Evolutionary conservation across 1,139 yeast species (phyloP), one percentile per base, ranked within the genome.

Genomic region (Lodderomyces elongisporus): DNA sequence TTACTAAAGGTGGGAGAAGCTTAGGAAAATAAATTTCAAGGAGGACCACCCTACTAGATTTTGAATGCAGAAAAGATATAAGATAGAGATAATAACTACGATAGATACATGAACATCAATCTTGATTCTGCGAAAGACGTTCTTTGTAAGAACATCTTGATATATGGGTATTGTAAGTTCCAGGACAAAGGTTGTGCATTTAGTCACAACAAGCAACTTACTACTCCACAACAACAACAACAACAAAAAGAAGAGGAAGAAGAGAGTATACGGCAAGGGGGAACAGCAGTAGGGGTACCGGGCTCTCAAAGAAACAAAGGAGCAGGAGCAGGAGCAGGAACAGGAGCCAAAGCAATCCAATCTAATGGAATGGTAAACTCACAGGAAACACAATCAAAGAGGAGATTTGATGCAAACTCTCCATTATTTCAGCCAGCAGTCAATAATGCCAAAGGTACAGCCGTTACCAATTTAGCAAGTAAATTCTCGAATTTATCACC

Each of bases 121-220:
- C 54, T 62, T 33, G 73, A 67, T 36, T 53, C 66, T 66, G 89
- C 93, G 5, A 79, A 75, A 56, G 85, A 81, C 45, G 81, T 87
- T 25, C 88, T 84, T 39, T 87, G 96, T 60, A 74, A 91, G 54
- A 87, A 87, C 52, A 79, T 87, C 38, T 74, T 81, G 34, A 85
- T 85, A 31, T 88, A 85, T 60, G 96, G 96, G 7, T 85, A 74
- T 49, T 88, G 96, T 65, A 85, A 85, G 56, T 87, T 75, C 60
- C 91, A 85, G 46, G 84, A 84, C 47, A 87, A 85, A 51, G 95
- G 96, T 14, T 87, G 96, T 54, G 84, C 83, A 3, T 87, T 85
- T 54, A 78, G 77, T 36, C 96, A 87, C 49, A 77, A 74, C 31
- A 48, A 48, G 46, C 40, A 52, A 15, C 42, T 26, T 17, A 39